Conservation (phyloP, 2,329 filamentous ascomycete genomes). For the Colletotrichum cordylinicola region DNA sequence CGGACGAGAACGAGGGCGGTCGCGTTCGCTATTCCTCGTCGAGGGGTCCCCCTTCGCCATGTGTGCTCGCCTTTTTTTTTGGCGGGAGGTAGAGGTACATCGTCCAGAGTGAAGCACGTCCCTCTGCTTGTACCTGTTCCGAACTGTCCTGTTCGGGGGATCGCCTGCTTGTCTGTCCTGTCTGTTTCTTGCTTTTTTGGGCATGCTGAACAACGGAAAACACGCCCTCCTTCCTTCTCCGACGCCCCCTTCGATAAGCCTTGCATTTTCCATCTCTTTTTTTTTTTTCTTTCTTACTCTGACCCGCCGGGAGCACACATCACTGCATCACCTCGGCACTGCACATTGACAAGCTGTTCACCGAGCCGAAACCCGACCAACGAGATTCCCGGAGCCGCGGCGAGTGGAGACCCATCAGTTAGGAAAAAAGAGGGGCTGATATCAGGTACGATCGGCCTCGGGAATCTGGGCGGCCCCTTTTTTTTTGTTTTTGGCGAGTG, state of each 20-base stretch:
- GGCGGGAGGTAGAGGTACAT: neutral
- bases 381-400: neutral
- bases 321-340: neutral
- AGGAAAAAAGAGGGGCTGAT: neutral
- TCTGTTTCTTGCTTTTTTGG: neutral
- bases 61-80: neutral
- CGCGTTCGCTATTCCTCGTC: neutral
- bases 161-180: neutral
- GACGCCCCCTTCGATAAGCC: neutral
- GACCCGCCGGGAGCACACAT: neutral
- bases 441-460: constrained; percentile 1
- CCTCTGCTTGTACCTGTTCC: constrained; percentile 7
- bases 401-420: neutral
- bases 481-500: neutral
- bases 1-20: constrained; percentile 3
- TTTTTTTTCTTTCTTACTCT: neutral
- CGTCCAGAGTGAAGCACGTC: neutral
- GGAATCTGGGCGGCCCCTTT: neutral
- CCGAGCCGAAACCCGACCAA: neutral
- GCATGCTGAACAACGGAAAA: neutral
- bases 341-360: neutral
- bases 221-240: neutral
- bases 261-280: neutral
- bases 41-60: neutral
- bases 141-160: neutral